Evolutionary conservation across 176 grass and related monocot genomes (phyloP).

Genomic region (Neostapfia colusana): DNA sequence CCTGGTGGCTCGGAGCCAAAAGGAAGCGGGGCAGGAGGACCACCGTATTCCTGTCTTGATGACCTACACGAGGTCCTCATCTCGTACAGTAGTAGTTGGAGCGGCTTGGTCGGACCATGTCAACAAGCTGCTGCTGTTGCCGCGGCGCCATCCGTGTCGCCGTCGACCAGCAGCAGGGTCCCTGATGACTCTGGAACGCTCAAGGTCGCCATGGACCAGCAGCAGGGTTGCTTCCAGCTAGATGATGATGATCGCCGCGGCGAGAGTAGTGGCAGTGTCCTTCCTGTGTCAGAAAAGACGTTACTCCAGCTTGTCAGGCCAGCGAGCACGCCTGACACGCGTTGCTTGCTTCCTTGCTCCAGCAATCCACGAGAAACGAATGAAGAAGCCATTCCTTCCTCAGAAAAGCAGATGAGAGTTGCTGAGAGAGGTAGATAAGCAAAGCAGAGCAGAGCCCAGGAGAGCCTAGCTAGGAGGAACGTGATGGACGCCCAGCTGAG

Average conservation of each 20-base stretch:
- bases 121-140: neutral
- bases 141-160: neutral
- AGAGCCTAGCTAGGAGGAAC: neutral
- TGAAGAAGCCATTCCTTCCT: neutral
- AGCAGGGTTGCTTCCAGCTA: too few species aligned
- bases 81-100: neutral
- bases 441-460: neutral
- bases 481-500: conserved; percentile 35
- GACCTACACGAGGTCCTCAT: neutral
- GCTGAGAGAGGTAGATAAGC: neutral
- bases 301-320: too few species aligned
- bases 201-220: too few species aligned
- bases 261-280: too few species aligned
- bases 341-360: conserved; percentile 37
- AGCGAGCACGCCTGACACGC: conserved; percentile 10
- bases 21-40: neutral
- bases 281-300: too few species aligned
- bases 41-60: neutral
- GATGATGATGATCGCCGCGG: too few species aligned
- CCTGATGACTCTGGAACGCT: too few species aligned
- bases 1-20: too few species aligned
- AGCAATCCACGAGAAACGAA: neutral
- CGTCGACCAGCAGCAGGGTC: conserved; percentile 11
- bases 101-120: neutral
- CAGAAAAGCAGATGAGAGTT: neutral